Evolutionary conservation across 2,329 filamentous ascomycete species (phyloP).

Genomic region (Hymenoscyphus albidus): DNA sequence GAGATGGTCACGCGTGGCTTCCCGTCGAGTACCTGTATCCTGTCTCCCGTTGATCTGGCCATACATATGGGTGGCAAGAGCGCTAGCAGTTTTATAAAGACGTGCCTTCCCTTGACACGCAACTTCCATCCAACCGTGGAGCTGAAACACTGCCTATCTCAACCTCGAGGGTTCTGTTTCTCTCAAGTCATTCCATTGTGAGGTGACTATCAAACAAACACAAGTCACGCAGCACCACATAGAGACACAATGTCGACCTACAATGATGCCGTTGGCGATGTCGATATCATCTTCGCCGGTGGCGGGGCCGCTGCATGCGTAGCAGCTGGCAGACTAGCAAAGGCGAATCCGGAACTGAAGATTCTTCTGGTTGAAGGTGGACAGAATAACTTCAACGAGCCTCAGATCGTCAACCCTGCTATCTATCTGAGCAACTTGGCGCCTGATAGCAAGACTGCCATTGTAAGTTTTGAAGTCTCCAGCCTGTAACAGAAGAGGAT

Average conservation of each 20-base stretch:
- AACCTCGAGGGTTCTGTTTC: neutral
- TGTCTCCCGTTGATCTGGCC: no score
- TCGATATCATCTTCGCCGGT: conserved; percentile 50
- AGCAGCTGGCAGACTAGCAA: conserved; percentile 47
- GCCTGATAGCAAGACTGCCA: conserved; percentile 46
- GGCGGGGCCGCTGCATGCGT: conserved; percentile 48
- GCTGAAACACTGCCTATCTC: neutral
- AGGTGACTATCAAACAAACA: neutral
- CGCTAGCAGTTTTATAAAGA: neutral
- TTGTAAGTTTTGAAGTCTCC: conserved; percentile 21
- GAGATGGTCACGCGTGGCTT: no score
- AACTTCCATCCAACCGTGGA: neutral
- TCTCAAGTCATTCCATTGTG: neutral
- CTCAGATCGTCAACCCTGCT: conserved; percentile 48
- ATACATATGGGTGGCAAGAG: no score
- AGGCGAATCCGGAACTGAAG: conserved; percentile 46
- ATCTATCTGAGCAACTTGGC: conserved; percentile 46
- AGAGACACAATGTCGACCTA: conserved; percentile 27
- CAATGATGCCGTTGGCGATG: conserved; percentile 35
- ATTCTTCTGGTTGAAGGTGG: conserved; percentile 53
- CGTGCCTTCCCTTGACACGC: neutral
- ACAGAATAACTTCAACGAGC: conserved; percentile 48
- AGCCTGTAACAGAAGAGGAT: neutral
- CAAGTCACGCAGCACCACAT: neutral
- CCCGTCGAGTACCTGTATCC: no score